These are phyloP conservation scores for Cinnamomum micranthum DNA, from an alignment of 164 flowering plant genomes.

Conservation along the genomic window DNA sequence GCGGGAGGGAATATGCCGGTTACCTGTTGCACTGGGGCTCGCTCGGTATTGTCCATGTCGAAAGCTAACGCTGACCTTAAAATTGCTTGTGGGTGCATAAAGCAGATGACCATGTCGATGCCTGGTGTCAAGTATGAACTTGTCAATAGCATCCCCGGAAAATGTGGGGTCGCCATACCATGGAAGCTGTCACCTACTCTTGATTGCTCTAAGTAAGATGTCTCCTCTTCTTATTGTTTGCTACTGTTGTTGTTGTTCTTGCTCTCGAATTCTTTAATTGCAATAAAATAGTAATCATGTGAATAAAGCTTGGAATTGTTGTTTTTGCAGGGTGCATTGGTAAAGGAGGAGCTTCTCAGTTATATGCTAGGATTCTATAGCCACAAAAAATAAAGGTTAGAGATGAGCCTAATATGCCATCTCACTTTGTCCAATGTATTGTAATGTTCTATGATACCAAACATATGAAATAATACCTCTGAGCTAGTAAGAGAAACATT, in stretches of 20 bases:
- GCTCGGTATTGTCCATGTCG: background rate
- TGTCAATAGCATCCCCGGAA: background rate
- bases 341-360: no score
- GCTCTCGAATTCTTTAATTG: no score
- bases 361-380: background rate
- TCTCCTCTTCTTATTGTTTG: background rate
- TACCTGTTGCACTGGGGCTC: background rate
- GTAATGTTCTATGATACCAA: no score
- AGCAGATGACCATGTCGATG: background rate
- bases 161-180: constrained; percentile 2
- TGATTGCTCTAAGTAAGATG: constrained; percentile 9
- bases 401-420: no score
- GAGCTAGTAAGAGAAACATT: no score
- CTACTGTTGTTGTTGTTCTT: no score
- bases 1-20: background rate
- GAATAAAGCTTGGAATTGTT: no score
- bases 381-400: background rate
- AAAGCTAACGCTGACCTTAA: background rate
- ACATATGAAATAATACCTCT: no score
- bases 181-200: background rate
- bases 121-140: background rate
- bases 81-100: background rate
- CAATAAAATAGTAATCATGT: background rate
- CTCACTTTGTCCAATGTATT: no score
- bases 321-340: no score